These are phyloP conservation scores for Jaltomata sinuosa DNA, from an alignment of 257 asterid genomes.

Conservation along the genomic window DNA sequence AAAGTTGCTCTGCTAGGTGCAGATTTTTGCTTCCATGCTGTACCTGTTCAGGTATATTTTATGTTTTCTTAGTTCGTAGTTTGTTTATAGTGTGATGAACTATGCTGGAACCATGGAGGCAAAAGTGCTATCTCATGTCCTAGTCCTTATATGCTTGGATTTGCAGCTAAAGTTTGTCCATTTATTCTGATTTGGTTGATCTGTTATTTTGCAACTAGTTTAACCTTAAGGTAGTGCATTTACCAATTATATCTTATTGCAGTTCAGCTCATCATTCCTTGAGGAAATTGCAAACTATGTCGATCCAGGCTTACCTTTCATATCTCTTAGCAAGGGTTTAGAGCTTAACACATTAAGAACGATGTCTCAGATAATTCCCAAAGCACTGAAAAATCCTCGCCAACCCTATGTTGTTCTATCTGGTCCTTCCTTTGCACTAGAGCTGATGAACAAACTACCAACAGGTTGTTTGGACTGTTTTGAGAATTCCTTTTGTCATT, in stretches of 20 bases:
- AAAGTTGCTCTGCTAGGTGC: slow-evolving; percentile 73
- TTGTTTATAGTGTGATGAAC: background rate
- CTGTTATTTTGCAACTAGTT: background rate
- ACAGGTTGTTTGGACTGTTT: slow-evolving; percentile 50
- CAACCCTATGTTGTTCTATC: slow-evolving; percentile 83
- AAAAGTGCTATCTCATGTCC: background rate
- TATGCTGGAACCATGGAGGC: background rate
- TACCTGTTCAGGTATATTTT: slow-evolving; percentile 73
- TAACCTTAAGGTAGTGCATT: slow-evolving; percentile 1
- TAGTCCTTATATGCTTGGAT: background rate
- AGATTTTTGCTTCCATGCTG: slow-evolving; percentile 90
- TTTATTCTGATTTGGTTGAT: background rate
- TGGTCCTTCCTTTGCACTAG: slow-evolving; percentile 93
- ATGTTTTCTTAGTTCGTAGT: background rate
- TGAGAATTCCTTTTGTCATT: background rate
- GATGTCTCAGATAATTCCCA: slow-evolving; percentile 92
- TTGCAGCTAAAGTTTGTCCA: background rate
- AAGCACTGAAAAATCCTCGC: slow-evolving; percentile 69
- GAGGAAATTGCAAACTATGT: slow-evolving; percentile 67
- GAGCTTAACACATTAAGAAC: slow-evolving; percentile 78
- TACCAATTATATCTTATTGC: slow-evolving; percentile 28
- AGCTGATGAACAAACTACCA: slow-evolving; percentile 80
- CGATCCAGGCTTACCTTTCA: slow-evolving; percentile 83
- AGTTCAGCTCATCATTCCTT: slow-evolving; percentile 84
- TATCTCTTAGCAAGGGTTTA: slow-evolving; percentile 91